phyloP scores from a whole-genome alignment of 306 rosid species.

The Pterocarpus macrocarpus region DNA sequence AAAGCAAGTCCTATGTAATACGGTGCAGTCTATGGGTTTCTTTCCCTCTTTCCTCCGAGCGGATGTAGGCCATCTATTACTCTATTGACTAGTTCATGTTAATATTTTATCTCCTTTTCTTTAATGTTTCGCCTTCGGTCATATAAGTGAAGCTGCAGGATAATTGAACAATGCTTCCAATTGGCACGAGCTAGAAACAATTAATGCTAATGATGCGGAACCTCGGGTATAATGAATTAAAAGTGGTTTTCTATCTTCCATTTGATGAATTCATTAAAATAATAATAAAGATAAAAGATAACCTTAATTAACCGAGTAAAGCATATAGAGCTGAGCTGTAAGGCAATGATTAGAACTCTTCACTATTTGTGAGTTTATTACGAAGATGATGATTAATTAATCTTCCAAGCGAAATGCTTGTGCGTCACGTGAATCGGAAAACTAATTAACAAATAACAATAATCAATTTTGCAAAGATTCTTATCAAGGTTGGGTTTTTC shows the following conservation, averaged over 20 bases:
- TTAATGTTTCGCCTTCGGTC: neutral
- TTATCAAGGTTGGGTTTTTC: neutral
- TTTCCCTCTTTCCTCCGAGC: too few species aligned
- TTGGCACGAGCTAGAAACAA: neutral
- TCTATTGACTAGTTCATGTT: neutral
- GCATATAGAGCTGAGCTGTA: constrained; percentile 3
- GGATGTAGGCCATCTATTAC: neutral
- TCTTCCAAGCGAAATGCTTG: neutral
- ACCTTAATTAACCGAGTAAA: neutral
- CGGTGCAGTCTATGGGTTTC: too few species aligned
- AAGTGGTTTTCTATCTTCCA: neutral
- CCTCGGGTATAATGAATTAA: neutral
- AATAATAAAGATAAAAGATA: neutral
- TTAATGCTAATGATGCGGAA: neutral
- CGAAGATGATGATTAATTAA: constrained; percentile 5
- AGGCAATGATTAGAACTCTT: neutral
- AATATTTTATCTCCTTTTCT: neutral
- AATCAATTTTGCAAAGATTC: constrained; percentile 25
- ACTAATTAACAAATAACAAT: neutral
- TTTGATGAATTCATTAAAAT: neutral
- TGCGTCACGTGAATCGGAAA: neutral
- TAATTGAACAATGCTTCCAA: neutral
- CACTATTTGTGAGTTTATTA: neutral
- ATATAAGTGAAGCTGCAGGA: neutral
- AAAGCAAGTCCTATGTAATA: neutral